Conservation (phyloP, 352 stramenopile genomes). For the Aphanomyces astaci region DNA sequence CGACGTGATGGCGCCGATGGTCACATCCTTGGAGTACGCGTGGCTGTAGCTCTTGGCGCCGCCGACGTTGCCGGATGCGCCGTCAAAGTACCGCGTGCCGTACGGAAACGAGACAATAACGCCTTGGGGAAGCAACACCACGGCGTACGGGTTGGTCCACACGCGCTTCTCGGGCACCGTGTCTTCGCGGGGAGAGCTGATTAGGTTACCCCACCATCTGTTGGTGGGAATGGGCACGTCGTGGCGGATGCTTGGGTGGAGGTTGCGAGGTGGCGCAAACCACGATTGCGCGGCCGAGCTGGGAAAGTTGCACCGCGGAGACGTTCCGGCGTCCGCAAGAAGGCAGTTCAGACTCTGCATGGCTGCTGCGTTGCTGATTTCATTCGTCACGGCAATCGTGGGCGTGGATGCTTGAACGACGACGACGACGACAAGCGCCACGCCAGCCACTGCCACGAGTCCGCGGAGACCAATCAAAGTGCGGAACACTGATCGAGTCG, state of each 20-base stretch:
- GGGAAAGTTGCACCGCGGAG: neutral
- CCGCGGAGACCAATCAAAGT: neutral
- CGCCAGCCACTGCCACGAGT: neutral
- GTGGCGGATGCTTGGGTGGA: slow-evolving; percentile 34
- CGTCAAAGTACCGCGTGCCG: slow-evolving; percentile 56
- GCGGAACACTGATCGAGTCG: neutral
- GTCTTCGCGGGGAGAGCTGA: slow-evolving; percentile 31
- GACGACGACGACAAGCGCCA: neutral
- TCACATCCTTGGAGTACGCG: slow-evolving; percentile 19
- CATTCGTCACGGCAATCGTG: neutral
- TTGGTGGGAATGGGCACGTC: slow-evolving; percentile 49
- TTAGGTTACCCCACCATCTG: slow-evolving; percentile 73
- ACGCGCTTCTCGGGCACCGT: slow-evolving; percentile 34
- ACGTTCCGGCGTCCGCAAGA: neutral
- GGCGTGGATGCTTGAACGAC: neutral
- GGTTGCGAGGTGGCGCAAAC: slow-evolving; percentile 38
- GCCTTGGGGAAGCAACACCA: slow-evolving; percentile 45
- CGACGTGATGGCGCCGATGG: neutral
- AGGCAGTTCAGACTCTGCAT: neutral
- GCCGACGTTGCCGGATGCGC: slow-evolving; percentile 29
- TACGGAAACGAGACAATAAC: slow-evolving; percentile 59
- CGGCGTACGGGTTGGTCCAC: slow-evolving; percentile 61
- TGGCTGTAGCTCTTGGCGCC: slow-evolving; percentile 54
- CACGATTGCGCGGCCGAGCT: slow-evolving; percentile 16
- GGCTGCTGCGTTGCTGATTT: neutral